Conservation (phyloP, 768 basidiomycete genomes). For the Phylloporus rhodoxanthus region DNA sequence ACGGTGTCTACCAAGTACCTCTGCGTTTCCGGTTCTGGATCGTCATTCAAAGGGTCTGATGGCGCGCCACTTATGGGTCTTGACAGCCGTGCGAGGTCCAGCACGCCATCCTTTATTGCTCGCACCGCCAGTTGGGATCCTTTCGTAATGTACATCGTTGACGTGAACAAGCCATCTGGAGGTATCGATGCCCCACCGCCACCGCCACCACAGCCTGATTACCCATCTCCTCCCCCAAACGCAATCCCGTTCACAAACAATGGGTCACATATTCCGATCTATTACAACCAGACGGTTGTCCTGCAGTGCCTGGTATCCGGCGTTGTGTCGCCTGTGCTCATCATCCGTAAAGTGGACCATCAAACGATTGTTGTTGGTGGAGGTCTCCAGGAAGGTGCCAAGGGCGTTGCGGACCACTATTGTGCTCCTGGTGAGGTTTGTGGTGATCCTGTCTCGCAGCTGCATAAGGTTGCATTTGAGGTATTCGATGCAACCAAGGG, state of each 20-base stretch:
- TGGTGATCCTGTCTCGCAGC: conserved; percentile 90
- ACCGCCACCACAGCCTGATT: conserved; percentile 80
- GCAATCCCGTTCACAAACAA: conserved; percentile 82
- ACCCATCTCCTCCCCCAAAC: conserved; percentile 87
- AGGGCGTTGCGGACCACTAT: conserved; percentile 77
- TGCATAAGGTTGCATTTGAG: conserved; percentile 94
- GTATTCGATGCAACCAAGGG: conserved; percentile 70
- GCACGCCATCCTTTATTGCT: conserved; percentile 82
- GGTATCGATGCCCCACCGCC: conserved; percentile 74
- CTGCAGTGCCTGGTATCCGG: conserved; percentile 92
- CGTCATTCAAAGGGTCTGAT: conserved; percentile 91
- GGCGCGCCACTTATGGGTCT: conserved; percentile 81
- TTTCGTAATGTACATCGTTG: conserved; percentile 96
- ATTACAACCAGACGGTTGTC: conserved; percentile 96
- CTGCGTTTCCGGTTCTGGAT: conserved; percentile 88
- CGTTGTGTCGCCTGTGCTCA: conserved; percentile 86
- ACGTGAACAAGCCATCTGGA: conserved; percentile 77
- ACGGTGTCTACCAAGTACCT: conserved; percentile 95
- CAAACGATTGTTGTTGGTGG: conserved; percentile 88
- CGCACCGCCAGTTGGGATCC: conserved; percentile 91
- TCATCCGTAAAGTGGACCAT: conserved; percentile 91
- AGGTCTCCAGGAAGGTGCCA: conserved; percentile 82
- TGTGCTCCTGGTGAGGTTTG: conserved; percentile 82
- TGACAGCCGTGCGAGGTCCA: conserved; percentile 62
- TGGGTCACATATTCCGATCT: conserved; percentile 81